Conservation (phyloP, 768 basidiomycete species). For the Podaxis rugospora region DNA sequence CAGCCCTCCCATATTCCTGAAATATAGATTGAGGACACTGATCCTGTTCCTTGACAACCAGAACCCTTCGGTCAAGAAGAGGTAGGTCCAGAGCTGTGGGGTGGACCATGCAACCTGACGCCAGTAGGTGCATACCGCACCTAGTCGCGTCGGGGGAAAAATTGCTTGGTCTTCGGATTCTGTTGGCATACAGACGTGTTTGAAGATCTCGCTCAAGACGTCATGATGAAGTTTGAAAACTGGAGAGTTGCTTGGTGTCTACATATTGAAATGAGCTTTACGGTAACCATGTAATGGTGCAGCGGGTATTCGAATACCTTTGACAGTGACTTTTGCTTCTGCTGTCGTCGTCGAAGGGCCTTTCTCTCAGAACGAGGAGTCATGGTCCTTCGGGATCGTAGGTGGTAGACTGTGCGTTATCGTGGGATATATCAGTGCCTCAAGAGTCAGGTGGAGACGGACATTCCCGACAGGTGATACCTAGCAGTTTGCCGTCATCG, state of each 20-base stretch:
- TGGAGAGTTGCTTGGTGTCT: neutral
- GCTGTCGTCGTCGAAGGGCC: neutral
- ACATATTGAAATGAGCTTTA: neutral
- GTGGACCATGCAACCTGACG: neutral
- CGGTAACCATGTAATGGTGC: neutral
- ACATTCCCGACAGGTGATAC: too few species aligned
- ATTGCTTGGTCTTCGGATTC: neutral
- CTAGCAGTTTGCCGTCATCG: too few species aligned
- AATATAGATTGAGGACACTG: neutral
- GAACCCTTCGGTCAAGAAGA: neutral
- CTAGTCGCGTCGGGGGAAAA: neutral
- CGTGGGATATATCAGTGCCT: too few species aligned
- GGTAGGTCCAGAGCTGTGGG: neutral
- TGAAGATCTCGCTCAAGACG: neutral
- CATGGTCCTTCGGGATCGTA: too few species aligned
- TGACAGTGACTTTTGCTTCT: neutral
- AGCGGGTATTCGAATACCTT: neutral
- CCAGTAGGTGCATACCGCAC: neutral
- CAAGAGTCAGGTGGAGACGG: too few species aligned
- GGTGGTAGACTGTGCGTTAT: too few species aligned
- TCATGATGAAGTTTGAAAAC: neutral
- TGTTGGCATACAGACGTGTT: neutral
- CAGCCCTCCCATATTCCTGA: neutral
- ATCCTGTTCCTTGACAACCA: constrained; percentile 1
- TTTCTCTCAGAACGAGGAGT: too few species aligned